These are phyloP conservation scores for Penstemon eatonii DNA, from an alignment of 257 asterid genomes.

Conservation along the genomic window DNA sequence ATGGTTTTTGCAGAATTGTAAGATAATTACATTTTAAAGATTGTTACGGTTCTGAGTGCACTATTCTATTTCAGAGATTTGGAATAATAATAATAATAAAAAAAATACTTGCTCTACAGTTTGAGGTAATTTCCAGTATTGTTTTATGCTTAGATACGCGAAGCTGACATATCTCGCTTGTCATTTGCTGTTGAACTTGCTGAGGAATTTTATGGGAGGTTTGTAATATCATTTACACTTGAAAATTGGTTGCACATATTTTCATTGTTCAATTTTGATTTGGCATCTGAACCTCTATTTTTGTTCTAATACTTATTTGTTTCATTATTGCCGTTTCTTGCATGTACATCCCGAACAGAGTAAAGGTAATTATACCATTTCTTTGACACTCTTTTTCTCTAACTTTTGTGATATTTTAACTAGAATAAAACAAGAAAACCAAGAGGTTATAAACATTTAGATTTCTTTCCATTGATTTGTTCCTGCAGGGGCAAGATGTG, in stretches of 20 bases:
- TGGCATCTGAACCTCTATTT: constrained; percentile 18
- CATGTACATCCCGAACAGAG: constrained; percentile 52
- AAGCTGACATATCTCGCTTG: constrained; percentile 93
- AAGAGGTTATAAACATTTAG: constrained; percentile 18
- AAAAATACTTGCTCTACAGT: background rate
- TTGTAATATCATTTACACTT: constrained; percentile 28
- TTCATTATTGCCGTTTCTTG: constrained; percentile 33
- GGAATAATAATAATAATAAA: too few relatives aligned
- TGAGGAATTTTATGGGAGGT: constrained; percentile 99
- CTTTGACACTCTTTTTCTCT: constrained; percentile 4
- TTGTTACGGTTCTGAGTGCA: background rate
- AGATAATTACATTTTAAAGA: background rate
- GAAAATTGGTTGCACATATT: constrained; percentile 4
- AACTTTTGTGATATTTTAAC: background rate
- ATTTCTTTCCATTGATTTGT: constrained; percentile 24
- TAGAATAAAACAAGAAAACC: background rate
- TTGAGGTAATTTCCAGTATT: constrained; percentile 22
- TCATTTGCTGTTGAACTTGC: constrained; percentile 99
- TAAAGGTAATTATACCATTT: constrained; percentile 61
- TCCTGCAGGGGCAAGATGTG: constrained; percentile 87
- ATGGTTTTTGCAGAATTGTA: too few relatives aligned
- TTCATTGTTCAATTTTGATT: constrained; percentile 14
- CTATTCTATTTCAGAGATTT: too few relatives aligned
- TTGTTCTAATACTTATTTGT: constrained; percentile 37
- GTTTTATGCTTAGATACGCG: constrained; percentile 73